Evolutionary conservation across 2,329 filamentous ascomycete species (phyloP), one percentile per base, ranked within the genome.

Genomic region (Epichloe scottii): DNA sequence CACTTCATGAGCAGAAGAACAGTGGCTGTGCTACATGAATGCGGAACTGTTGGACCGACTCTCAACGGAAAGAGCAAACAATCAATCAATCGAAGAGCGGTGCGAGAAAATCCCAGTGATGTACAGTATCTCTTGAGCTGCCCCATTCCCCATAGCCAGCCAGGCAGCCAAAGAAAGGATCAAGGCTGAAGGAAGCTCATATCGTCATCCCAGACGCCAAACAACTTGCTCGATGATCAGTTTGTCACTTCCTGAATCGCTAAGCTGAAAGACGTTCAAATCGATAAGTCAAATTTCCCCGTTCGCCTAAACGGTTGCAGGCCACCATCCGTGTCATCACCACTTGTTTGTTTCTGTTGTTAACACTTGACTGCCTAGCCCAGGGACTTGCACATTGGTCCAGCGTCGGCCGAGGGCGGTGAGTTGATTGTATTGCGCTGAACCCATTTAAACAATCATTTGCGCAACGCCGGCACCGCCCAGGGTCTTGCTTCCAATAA

Each of bases 381-480:
- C 15, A 40, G 17, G 33, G n/a, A n/a, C 35, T 30, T 38, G 15
- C 17, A 15, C 14, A 21, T 34, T 46, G 4, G 34, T 46, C 34
- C 39, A 43, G 11, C 6, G 38, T n/a, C 8, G 35, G 38, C 12
- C 46, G 26, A 17, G 14, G 23, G 23, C 21, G 17, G 47, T 37
- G 5, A 39, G 26, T 23, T 39, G 30, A 19, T 17, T 46, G 23
- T 5, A 19, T 23, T 23, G 48, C n/a, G 7, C 8, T 30, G 3
- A 44, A 30, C 8, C 15, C 34, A 51, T 59, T 73, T 76, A 95
- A 63, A 97, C 89, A 71, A 97, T 96, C 91, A 97, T 96, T 75
- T 96, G 90, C 55, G 89, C 93, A 59, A 96, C 86, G 49, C 91
- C 91, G 59, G 88, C 85, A 49, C 93, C 93, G 58, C 93, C 93